Conservation (phyloP, 208 protist species). For the Acanthamoeba lugdunensis region DNA sequence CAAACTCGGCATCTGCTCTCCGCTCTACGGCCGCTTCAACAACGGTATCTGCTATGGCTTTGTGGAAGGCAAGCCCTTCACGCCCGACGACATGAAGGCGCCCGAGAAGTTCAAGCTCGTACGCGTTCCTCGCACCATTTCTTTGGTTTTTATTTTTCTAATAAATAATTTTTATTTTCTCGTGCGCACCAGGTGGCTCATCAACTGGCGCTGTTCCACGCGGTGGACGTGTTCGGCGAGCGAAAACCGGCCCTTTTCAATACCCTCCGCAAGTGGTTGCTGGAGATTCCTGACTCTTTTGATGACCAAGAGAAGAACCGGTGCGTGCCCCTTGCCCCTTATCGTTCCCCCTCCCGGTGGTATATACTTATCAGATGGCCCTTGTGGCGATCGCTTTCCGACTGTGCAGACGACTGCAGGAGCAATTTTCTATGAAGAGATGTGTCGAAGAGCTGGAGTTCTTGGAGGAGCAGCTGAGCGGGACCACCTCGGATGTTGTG, state of each 20-base stretch:
- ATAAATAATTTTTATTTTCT: too few species aligned
- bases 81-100: constrained; percentile 64
- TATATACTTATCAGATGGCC: too few species aligned
- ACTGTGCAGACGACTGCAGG: constrained; percentile 7
- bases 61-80: constrained; percentile 67
- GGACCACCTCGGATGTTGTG: constrained; percentile 13
- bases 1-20: constrained; percentile 39
- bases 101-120: constrained; percentile 51
- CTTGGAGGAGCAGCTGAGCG: constrained; percentile 62
- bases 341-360: too few species aligned
- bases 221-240: background rate
- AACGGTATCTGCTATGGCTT: constrained; percentile 68
- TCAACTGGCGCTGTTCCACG: constrained; percentile 55
- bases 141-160: too few species aligned
- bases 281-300: constrained; percentile 47
- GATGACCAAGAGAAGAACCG: constrained; percentile 47
- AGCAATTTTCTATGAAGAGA: constrained; percentile 38
- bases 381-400: too few species aligned
- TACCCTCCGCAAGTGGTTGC: constrained; percentile 48
- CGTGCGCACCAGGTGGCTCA: constrained; percentile 4
- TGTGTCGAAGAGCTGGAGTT: constrained; percentile 56
- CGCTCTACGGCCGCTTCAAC: constrained; percentile 61
- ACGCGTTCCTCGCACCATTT: too few species aligned
- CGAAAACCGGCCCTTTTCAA: constrained; percentile 51
- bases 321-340: background rate